phyloP scores from a whole-genome alignment of 192 early-diverging fungal genomes.

The Linnemannia hyalina region DNA sequence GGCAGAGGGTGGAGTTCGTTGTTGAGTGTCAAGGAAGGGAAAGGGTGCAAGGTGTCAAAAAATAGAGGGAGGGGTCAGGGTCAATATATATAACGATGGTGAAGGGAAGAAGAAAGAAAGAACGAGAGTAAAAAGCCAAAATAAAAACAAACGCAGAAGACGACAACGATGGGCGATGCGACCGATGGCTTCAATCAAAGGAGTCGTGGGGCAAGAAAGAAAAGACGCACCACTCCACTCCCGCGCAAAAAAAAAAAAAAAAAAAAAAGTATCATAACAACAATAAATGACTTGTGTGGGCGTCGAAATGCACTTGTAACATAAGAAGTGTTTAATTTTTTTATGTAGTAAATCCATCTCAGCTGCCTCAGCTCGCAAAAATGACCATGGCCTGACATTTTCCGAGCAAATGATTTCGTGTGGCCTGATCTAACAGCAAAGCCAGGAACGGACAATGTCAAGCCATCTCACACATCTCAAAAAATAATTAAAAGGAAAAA shows the following conservation, averaged over 20 bases:
- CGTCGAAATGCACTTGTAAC: no score
- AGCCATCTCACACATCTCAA: not conserved
- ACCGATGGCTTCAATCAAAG: not conserved
- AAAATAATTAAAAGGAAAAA: no score
- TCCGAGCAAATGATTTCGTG: conserved; percentile 4
- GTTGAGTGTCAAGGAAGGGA: not conserved
- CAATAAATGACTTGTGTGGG: no score
- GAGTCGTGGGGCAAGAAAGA: not conserved
- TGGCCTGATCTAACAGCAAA: not conserved
- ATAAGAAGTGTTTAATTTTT: no score
- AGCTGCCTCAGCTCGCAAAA: not conserved
- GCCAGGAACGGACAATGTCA: not conserved
- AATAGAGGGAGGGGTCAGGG: not conserved
- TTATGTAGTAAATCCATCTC: no score
- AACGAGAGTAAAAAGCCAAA: not conserved
- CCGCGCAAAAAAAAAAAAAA: conserved; percentile 4
- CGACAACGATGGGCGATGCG: not conserved
- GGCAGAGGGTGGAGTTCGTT: not conserved
- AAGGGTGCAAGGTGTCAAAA: not conserved
- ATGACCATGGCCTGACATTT: conserved; percentile 10
- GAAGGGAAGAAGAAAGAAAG: not conserved
- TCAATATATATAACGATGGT: not conserved
- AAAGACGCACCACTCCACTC: conserved; percentile 8
- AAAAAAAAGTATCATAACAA: no score
- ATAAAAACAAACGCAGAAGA: not conserved